These are phyloP conservation scores for Isochrysis galbana DNA, from an alignment of 78 protist genomes.

Conservation along the genomic window DNA sequence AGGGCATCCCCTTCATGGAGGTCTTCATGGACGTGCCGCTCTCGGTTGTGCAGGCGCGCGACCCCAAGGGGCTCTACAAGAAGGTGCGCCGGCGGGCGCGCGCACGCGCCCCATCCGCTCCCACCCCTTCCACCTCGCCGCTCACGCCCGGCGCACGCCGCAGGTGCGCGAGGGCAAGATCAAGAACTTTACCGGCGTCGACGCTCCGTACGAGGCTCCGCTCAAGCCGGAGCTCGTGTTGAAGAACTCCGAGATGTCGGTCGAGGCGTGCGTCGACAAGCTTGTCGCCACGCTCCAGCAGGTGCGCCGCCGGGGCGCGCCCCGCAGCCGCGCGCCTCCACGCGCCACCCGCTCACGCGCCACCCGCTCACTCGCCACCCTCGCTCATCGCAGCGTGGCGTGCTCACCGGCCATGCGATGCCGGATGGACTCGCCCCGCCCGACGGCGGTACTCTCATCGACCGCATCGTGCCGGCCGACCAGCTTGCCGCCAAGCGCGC, in stretches of 20 bases:
- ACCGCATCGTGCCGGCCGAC: not conserved
- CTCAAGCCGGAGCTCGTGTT: not conserved
- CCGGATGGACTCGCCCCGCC: not conserved
- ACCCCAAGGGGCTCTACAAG: slow-evolving; percentile 65
- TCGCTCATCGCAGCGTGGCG: not conserved
- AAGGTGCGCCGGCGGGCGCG: too few relatives aligned
- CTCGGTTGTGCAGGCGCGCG: slow-evolving; percentile 29
- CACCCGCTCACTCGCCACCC: not conserved
- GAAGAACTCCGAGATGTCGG: not conserved
- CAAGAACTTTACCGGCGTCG: slow-evolving; percentile 62
- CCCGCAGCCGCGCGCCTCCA: too few relatives aligned
- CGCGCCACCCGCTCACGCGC: not conserved
- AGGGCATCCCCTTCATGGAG: slow-evolving; percentile 47
- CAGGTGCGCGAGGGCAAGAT: slow-evolving; percentile 36
- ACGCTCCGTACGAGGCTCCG: slow-evolving; percentile 47
- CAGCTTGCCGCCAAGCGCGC: not conserved
- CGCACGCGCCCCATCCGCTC: not conserved
- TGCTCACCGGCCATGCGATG: not conserved
- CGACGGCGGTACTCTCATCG: slow-evolving; percentile 1
- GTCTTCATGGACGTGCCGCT: slow-evolving; percentile 44
- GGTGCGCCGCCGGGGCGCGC: not conserved
- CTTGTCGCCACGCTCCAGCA: not conserved
- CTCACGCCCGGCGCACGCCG: not conserved
- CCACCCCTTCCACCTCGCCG: not conserved
- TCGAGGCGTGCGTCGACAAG: not conserved